Base-by-base conservation (phyloP, 1,284 basidiomycete genomes). In the Fistulinella staudtii region DNA sequence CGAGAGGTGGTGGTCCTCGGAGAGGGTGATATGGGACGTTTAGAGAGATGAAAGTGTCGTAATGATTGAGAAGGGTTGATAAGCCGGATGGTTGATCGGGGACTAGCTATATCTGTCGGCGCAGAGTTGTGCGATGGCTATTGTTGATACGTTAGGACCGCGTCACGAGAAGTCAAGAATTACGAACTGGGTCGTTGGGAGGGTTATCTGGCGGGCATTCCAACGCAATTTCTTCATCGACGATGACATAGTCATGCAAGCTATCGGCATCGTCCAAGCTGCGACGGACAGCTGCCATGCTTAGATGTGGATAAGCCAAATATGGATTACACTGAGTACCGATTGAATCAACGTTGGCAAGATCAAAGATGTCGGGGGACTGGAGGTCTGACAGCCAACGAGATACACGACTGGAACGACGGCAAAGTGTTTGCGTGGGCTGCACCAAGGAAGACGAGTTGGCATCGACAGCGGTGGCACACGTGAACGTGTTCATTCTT, bases 321-420 rank as follows among this genome's bases (percentile, higher is more conserved):
- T 76, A 79, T 8, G 77, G 73, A 49, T 73, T 68, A 43, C 66
- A 63, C 29, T 52, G 63, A 20, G 71, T 63, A 27, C 64, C 59
- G 23, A 65, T 50, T 24, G 58, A 57, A 29, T 63, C 54, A 21
- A 55, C 51, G 29, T 59, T 49, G 2, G 54, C 48, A 28, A 56
- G 46, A 51, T 64, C 61, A 6, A 54, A 14, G 21, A 40, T 14
- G 35, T 55, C 58, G 20, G 46, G 43, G 27, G 43, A 48, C 49
- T 77, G 78, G 58, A 85, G 79, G 36, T 85, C 81, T 34, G 73
- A 67, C 39, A 87, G 77, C 85, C 85, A 87, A 47, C 74, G 77
- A 53, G 81, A 73, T 45, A 86, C 69, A 58, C 77, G 73, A 59
- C 79, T 82, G 10, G 80, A 77, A 37, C 77, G 76, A 43, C 68